Evolutionary conservation across 2,329 filamentous ascomycete genomes (phyloP).

Genomic region (Cryphonectria carpinicola): DNA sequence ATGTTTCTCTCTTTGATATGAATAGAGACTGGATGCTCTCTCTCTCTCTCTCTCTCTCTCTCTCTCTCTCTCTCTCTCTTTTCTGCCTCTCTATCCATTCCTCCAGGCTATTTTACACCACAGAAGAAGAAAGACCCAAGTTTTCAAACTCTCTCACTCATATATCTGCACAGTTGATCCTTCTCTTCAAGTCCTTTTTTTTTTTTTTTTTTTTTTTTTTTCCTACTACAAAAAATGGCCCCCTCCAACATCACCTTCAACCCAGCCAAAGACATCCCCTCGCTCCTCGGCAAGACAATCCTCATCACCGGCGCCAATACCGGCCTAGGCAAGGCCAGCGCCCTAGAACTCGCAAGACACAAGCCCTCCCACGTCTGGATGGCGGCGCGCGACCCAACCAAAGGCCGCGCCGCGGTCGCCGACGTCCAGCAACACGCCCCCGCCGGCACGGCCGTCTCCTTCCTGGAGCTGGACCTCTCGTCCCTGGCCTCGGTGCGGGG

Average conservation of each 20-base stretch:
- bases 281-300: conserved; percentile 41
- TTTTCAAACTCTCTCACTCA: too few species aligned
- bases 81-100: too few species aligned
- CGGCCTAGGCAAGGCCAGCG: conserved; percentile 45
- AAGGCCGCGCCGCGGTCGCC: conserved; percentile 35
- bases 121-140: too few species aligned
- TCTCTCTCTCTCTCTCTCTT: too few species aligned
- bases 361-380: conserved; percentile 27
- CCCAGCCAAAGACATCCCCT: conserved; percentile 37
- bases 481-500: conserved; percentile 40
- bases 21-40: too few species aligned
- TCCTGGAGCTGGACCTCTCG: conserved; percentile 44
- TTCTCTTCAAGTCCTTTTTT: neutral
- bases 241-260: conserved; percentile 30
- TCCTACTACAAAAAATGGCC: neutral
- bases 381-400: conserved; percentile 39
- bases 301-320: conserved; percentile 44
- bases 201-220: too few species aligned
- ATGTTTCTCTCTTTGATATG: too few species aligned
- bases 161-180: neutral
- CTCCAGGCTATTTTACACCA: too few species aligned
- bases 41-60: too few species aligned
- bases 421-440: conserved; percentile 33
- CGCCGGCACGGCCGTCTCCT: conserved; percentile 17
- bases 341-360: conserved; percentile 44